phyloP scores from a whole-genome alignment of 1,284 basidiomycete species.

The Xerocomus minutiporus region DNA sequence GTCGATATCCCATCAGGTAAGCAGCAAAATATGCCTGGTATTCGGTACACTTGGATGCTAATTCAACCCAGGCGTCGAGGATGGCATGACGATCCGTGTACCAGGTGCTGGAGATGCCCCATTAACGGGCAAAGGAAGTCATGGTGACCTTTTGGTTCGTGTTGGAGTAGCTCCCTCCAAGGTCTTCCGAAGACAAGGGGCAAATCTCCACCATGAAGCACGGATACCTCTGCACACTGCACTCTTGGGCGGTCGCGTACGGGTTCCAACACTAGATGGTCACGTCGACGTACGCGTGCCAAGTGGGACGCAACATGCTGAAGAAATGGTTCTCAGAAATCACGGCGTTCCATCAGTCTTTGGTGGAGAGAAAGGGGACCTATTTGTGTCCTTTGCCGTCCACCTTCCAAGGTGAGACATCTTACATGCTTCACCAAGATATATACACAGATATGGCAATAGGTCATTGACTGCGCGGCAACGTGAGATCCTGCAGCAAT shows the following conservation, averaged over 20 bases:
- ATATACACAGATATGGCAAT: constrained; percentile 17
- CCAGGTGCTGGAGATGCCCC: constrained; percentile 85
- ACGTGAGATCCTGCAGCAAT: constrained; percentile 83
- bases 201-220: constrained; percentile 88
- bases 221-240: constrained; percentile 91
- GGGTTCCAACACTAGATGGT: constrained; percentile 93
- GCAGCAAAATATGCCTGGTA: constrained; percentile 26
- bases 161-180: constrained; percentile 83
- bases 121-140: constrained; percentile 66
- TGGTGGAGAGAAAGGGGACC: constrained; percentile 74
- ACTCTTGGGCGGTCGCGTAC: constrained; percentile 85
- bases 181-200: constrained; percentile 87
- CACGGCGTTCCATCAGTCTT: constrained; percentile 78
- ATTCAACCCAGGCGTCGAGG: constrained; percentile 74
- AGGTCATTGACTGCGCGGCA: constrained; percentile 82
- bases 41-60: constrained; percentile 14
- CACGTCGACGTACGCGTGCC: constrained; percentile 95
- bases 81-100: constrained; percentile 91
- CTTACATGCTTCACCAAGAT: constrained; percentile 7
- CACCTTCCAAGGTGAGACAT: constrained; percentile 80
- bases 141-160: constrained; percentile 87
- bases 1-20: constrained; percentile 84
- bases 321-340: constrained; percentile 92
- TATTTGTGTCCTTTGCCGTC: constrained; percentile 87
- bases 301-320: constrained; percentile 91